Base-by-base conservation (phyloP, 805 yeast genomes). In the Candida jianshihensis region DNA sequence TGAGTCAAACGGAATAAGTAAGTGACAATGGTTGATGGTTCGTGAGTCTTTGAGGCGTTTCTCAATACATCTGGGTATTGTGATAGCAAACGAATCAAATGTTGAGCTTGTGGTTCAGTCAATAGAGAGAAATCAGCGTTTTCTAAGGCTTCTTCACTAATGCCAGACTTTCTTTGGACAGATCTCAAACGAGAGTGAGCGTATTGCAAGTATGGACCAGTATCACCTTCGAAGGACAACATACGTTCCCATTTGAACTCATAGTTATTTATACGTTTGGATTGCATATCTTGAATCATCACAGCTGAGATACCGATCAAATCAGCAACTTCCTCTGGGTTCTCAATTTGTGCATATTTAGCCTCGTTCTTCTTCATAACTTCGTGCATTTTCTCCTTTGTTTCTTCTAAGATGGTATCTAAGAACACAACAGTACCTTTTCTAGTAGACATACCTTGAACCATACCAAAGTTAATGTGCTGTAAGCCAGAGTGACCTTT, bases 271-370 rank as follows among this genome's bases (percentile, higher is more conserved):
- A 90, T 75, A 64, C 99, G 82, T 70, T 92, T 92, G 42, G 95
- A 79, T 65, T 86, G 94, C 97, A 92, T 89, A 64, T 92, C 99
- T 72, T 92, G 99, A 55, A 92, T 85, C 96, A 92, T 89, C 42
- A 92, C 95, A 6, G 98, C 98, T 21, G 96, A 82, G 40, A 92
- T 83, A 59, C 98, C 99, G 41, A 92, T 80, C 53, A 87, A 71
- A 62, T 92, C 97, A 40, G 98, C 97, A 54, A 92, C 83, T 59
- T 78, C 78, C 41, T 90, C 97, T 25, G 97, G 98, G 58, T 89
- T 76, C 57, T 81, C 92, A 49, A 90, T 86, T 66, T 87, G 96
- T 10, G 90, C 81, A 57, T 88, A 92, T 64, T 92, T 92, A 48
- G 71, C 80, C 60, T 81, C 87, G 62, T 90, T 92, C 66, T 79